Evolutionary conservation across 2,329 filamentous ascomycete species (phyloP), one percentile per base, ranked within the genome.

Genomic region (Arthrobotrys sinensis): DNA sequence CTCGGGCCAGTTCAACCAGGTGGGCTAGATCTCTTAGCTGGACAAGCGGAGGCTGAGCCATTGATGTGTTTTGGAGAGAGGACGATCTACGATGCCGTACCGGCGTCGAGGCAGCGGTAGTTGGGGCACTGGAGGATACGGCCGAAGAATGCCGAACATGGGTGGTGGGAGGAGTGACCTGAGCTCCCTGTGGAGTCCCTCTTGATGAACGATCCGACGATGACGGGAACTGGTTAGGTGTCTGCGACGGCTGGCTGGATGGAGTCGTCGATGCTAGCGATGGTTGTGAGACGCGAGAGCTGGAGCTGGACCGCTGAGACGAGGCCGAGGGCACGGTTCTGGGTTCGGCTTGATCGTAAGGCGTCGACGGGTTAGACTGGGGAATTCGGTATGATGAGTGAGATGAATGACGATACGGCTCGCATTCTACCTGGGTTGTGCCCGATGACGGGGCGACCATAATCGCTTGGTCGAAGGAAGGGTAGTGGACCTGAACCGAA

Each of bases 11-110:
- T 83, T 90, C 93, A 83, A 96, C 93, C 79, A 99, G 95, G 83
- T 99, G 96, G 48, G 91, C 92, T 62, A 99, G 87, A 84, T 97
- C 94, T 82, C 92, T 92, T 50, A 99, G 91, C 83, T 92, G 92
- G 82, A 98, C 88, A 87, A 79, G 85, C 87, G 43, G 89, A 88
- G 34, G 89, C 87, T 66, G 83, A 84, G 24, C 79, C 80, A 68
- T 81, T 75, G 55, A 73, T 62, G 53, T 79, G 76, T 62, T 80
- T 79, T 77, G 72, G 38, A 73, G 60, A 19, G 76, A 79, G 3
- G 79, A 80, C 63, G 73, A 80, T 76, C 79, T 70, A 50, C 77
- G 76, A 40, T 71, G 80, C 50, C 79, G 80, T 63, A 80, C 70
- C 62, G 80, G 75, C 45, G 79, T 76, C n/a, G 80, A 79, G 24